Conservation (phyloP, 495 filamentous ascomycete species). For the Letharia lupina region DNA sequence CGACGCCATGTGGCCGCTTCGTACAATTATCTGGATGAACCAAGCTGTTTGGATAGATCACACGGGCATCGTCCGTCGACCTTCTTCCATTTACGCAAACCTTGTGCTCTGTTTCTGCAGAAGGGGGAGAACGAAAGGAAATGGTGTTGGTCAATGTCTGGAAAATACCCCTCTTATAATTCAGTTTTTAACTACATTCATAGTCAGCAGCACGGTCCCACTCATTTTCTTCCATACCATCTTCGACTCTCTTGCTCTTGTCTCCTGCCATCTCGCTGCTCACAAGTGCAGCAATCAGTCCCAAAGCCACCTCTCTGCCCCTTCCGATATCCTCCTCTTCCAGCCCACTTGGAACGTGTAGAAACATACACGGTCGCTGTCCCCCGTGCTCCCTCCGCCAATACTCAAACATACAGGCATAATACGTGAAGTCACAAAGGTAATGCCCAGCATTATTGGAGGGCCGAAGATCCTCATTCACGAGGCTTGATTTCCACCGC, state of each 20-base stretch:
- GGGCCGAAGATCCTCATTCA: conserved; percentile 48
- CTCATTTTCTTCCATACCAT: neutral
- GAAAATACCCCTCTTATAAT: neutral
- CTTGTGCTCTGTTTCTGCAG: neutral
- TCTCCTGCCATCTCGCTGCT: conserved; percentile 33
- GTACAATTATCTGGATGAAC: neutral
- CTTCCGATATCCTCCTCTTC: conserved; percentile 45
- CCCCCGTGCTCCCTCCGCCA: conserved; percentile 20
- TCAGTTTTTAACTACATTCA: neutral
- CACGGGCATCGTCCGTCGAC: neutral
- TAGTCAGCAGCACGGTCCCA: conserved; percentile 5
- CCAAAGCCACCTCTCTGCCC: conserved; percentile 56
- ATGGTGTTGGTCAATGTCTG: neutral
- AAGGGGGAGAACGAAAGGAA: neutral
- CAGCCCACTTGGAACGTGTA: conserved; percentile 64
- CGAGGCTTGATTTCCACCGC: conserved; percentile 44
- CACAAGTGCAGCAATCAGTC: conserved; percentile 61
- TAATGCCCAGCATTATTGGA: conserved; percentile 74
- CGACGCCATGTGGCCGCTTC: neutral
- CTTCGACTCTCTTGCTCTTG: conserved; percentile 1
- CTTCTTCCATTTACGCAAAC: neutral
- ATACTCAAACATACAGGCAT: conserved; percentile 49
- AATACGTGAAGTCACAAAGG: conserved; percentile 84
- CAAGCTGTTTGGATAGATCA: neutral
- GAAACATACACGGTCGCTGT: conserved; percentile 53